A percentile compares a stretch with the other conserved stretches of the same genome.
Conservation (phyloP, 2,329 filamentous ascomycete species). For the Plectosphaerella cucumerina region DNA sequence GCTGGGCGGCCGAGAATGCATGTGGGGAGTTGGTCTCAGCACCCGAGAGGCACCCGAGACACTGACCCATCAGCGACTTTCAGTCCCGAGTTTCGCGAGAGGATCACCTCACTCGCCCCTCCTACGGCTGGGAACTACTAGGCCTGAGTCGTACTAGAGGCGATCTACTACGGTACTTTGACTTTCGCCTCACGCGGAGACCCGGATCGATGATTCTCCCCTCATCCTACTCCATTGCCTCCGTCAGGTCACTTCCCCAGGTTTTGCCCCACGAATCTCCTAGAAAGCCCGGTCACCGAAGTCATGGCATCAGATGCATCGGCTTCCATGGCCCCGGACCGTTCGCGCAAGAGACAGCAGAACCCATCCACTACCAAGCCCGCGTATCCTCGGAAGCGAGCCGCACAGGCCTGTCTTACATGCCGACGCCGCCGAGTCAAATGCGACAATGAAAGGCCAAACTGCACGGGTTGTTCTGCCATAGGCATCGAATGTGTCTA, state of each 20-base stretch:
- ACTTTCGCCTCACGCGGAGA: not conserved
- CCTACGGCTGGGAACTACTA: too few species aligned
- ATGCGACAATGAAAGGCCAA: conserved; percentile 3
- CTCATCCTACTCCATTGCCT: not conserved
- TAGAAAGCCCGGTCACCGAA: too few species aligned
- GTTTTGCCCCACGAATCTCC: too few species aligned
- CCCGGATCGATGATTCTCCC: not conserved
- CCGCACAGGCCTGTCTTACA: conserved; percentile 1
- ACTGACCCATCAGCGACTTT: too few species aligned
- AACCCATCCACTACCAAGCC: not conserved
- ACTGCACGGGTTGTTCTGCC: not conserved
- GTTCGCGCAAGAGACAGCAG: not conserved
- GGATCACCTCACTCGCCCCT: too few species aligned
- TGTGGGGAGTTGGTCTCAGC: too few species aligned
- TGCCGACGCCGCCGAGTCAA: conserved; percentile 3
- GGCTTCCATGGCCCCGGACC: not conserved
- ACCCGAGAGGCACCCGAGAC: too few species aligned
- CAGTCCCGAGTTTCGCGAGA: too few species aligned
- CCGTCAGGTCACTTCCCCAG: too few species aligned
- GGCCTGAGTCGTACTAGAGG: too few species aligned
- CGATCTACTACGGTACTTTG: too few species aligned
- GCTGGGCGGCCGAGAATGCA: too few species aligned
- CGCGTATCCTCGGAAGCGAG: conserved; percentile 6
- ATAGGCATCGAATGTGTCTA: conserved; percentile 4
- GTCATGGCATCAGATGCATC: not conserved